Conservation (phyloP, 371 early-diverging fungal genomes). For the Syncephalastrum monosporum region DNA sequence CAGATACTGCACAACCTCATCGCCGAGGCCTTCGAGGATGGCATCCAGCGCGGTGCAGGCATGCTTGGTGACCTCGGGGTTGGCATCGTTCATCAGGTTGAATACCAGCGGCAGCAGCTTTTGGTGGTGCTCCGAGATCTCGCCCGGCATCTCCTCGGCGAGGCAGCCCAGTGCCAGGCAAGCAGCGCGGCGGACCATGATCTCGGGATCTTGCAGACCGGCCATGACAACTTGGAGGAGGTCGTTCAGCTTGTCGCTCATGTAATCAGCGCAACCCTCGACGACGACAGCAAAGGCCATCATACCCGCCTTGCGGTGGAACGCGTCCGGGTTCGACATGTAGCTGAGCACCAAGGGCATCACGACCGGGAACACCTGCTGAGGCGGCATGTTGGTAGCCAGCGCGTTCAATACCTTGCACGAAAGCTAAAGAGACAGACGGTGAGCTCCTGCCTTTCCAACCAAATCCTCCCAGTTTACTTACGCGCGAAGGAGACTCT, state of each 20-base stretch:
- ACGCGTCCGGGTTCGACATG: slow-evolving; percentile 73
- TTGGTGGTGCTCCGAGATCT: slow-evolving; percentile 77
- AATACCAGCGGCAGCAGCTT: slow-evolving; percentile 82
- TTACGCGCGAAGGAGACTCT: slow-evolving; percentile 77
- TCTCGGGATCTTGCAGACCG: slow-evolving; percentile 80
- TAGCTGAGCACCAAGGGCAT: slow-evolving; percentile 70
- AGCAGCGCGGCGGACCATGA: slow-evolving; percentile 80
- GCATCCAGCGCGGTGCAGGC: slow-evolving; percentile 87
- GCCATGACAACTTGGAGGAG: slow-evolving; percentile 71
- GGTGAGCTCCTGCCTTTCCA: not conserved
- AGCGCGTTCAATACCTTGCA: slow-evolving; percentile 75
- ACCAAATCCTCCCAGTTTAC: slow-evolving; percentile 12
- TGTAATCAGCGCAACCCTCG: slow-evolving; percentile 86
- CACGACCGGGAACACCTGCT: slow-evolving; percentile 82
- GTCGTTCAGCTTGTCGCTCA: slow-evolving; percentile 71
- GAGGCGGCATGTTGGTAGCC: slow-evolving; percentile 81
- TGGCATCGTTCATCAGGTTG: slow-evolving; percentile 73
- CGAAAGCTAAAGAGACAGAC: slow-evolving; percentile 37
- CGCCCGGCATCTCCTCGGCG: slow-evolving; percentile 79
- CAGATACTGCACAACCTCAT: slow-evolving; percentile 77
- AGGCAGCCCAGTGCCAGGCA: slow-evolving; percentile 86
- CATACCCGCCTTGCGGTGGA: slow-evolving; percentile 84
- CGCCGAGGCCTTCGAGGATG: slow-evolving; percentile 80
- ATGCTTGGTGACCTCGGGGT: slow-evolving; percentile 71
- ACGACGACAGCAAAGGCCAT: slow-evolving; percentile 82